Evolutionary conservation across 164 flowering plant genomes (phyloP).

Genomic region (Aristolochia californica): DNA sequence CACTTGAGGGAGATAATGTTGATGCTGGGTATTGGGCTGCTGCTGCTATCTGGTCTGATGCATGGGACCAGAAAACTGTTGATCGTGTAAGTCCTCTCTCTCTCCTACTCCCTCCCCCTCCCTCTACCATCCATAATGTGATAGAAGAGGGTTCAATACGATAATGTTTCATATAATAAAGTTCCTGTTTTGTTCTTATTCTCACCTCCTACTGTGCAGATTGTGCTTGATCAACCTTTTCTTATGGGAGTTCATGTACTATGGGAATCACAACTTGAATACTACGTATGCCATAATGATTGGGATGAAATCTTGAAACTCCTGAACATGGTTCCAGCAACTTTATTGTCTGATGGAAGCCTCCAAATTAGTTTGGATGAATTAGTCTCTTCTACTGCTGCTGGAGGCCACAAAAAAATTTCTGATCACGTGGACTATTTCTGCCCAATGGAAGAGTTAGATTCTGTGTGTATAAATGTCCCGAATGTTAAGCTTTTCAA

Average conservation of each 20-base stretch:
- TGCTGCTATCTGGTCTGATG: constrained; percentile 80
- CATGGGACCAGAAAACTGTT: constrained; percentile 76
- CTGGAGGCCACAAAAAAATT: constrained; percentile 21
- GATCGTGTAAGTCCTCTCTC: constrained; percentile 71
- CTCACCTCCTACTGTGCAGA: constrained; percentile 34
- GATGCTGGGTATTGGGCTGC: constrained; percentile 83
- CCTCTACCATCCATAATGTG: not conserved
- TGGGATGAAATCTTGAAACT: constrained; percentile 70
- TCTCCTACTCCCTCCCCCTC: not conserved
- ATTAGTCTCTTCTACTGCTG: constrained; percentile 22
- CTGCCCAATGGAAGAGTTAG: constrained; percentile 56
- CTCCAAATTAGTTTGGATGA: constrained; percentile 63
- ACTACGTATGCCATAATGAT: constrained; percentile 64
- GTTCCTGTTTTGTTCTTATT: not conserved
- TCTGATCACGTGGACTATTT: constrained; percentile 32
- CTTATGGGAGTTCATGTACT: constrained; percentile 53
- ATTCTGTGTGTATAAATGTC: constrained; percentile 43
- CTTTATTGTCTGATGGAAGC: constrained; percentile 40
- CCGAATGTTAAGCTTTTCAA: constrained; percentile 49
- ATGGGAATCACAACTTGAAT: constrained; percentile 94
- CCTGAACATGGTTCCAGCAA: constrained; percentile 56
- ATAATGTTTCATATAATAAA: too few species aligned
- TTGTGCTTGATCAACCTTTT: constrained; percentile 76
- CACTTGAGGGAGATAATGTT: constrained; percentile 36
- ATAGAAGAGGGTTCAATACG: too few species aligned